Evolutionary conservation across 352 stramenopile genomes (phyloP).

Genomic region (Pilasporangium apinafurcum): DNA sequence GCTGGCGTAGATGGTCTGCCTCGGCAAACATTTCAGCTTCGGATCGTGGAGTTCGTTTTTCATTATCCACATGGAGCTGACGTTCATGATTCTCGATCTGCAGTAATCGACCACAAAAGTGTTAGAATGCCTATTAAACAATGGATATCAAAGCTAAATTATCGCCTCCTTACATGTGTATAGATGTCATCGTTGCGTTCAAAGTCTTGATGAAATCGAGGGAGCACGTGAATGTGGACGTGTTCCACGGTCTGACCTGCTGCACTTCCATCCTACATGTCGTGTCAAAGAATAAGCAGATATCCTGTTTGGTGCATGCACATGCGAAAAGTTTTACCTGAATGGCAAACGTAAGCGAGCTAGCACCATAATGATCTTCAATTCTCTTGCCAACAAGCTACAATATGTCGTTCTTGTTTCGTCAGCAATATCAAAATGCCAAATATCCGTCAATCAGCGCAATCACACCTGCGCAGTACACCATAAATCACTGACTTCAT

Average conservation of each 20-base stretch:
- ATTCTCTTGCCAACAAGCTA: conserved; percentile 69
- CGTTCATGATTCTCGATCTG: conserved; percentile 63
- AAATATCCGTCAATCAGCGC: no score
- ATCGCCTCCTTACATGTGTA: conserved; percentile 48
- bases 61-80: conserved; percentile 57
- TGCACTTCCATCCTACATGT: conserved; percentile 72
- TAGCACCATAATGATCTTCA: conserved; percentile 56
- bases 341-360: conserved; percentile 89
- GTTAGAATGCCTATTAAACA: no score
- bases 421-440: no score
- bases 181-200: conserved; percentile 91
- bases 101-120: no score
- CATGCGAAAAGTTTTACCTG: conserved; percentile 33
- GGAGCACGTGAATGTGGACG: conserved; percentile 93
- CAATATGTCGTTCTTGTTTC: no score
- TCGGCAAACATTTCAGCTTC: conserved; percentile 81
- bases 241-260: conserved; percentile 91
- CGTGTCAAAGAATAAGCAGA: no score
- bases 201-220: conserved; percentile 74
- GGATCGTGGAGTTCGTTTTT: conserved; percentile 61
- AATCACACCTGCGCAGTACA: conserved; percentile 50
- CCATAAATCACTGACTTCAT: conserved; percentile 90
- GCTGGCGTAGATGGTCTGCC: conserved; percentile 24
- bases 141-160: not conserved
- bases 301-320: not conserved